Conservation (phyloP, 176 grass and related monocot genomes). For the Oryza nivara region DNA sequence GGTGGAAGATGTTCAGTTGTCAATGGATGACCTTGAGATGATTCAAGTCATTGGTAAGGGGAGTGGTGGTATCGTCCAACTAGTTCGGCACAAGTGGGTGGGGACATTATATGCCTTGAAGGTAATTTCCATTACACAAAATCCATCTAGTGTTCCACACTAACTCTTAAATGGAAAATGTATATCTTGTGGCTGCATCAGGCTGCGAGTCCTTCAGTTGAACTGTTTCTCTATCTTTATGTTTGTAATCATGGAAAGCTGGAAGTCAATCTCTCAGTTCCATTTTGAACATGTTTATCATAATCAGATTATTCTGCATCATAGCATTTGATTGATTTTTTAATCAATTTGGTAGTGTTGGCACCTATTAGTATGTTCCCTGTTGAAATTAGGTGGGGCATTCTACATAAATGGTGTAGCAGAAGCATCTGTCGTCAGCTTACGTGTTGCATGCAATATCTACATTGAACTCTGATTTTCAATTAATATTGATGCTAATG, state of each 20-base stretch:
- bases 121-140: conserved; percentile 47
- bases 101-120: conserved; percentile 89
- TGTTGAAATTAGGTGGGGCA: not conserved
- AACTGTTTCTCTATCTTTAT: not conserved
- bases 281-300: conserved; percentile 2
- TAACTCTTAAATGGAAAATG: not conserved
- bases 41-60: conserved; percentile 98
- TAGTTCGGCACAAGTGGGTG: conserved; percentile 91
- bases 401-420: not conserved
- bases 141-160: conserved; percentile 8
- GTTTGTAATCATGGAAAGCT: conserved; percentile 20
- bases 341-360: conserved; percentile 8
- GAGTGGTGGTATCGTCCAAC: conserved; percentile 87
- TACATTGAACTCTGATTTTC: not conserved
- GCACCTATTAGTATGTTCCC: not conserved
- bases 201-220: not conserved
- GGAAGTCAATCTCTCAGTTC: not conserved
- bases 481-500: conserved; percentile 14
- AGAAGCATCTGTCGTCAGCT: not conserved
- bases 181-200: not conserved
- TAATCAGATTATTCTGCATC: not conserved
- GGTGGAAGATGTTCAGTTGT: conserved; percentile 76
- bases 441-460: conserved; percentile 11
- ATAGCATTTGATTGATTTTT: conserved; percentile 3
- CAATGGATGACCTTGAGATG: conserved; percentile 84